Evolutionary conservation across 139 green algal genomes (phyloP), one percentile per base, ranked within the genome.

Genomic region (Coccomyxa sp.): DNA sequence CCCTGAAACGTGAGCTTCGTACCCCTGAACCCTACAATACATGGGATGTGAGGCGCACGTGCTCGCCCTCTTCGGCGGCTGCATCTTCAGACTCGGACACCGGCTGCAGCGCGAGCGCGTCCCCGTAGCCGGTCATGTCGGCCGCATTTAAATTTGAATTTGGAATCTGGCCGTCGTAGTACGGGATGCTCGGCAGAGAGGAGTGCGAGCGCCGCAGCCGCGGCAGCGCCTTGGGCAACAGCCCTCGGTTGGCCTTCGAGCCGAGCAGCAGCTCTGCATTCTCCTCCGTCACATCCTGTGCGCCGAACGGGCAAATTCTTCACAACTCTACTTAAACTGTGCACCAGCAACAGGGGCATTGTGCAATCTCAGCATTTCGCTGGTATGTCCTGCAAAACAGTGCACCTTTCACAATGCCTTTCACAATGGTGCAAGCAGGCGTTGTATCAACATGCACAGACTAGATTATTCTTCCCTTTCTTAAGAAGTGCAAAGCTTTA

Each of bases 221-320:
- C 18, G 63, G 63, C 18, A 71, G 18, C 21, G 63, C 63, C 27
- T 9, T 1, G 51, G 67, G 78, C 28, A 86, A 45, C 63, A 87
- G 59, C 17, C 84, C 84, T 63, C 58, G 59, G 58, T 86, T 71
- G 66, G 88, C 89, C 75, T 93, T 91, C 27, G 83, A 67, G 7
- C 86, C 88, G 18, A 94, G 81, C 18, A 79, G 79, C 51, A 95
- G 78, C 81, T 87, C 81, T 25, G 88, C 84, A 45, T 88, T 91
- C 45, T 92, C 91, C 59, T 91, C 86, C 32, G 82, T 91, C 38
- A 93, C 84, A 86, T 95, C 84, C 82, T 93, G 82, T 74, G 63
- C 21, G 9, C 63, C 4, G 21, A 21, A 71, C 4, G 63, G 1
- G 18, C 4, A 11, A 71, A 25, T 71, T 68, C 81, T 81, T 27